Evolutionary conservation across 1,284 basidiomycete species (phyloP), one percentile per base, ranked within the genome.

Genomic region (Cutaneotrichosporon sp.): DNA sequence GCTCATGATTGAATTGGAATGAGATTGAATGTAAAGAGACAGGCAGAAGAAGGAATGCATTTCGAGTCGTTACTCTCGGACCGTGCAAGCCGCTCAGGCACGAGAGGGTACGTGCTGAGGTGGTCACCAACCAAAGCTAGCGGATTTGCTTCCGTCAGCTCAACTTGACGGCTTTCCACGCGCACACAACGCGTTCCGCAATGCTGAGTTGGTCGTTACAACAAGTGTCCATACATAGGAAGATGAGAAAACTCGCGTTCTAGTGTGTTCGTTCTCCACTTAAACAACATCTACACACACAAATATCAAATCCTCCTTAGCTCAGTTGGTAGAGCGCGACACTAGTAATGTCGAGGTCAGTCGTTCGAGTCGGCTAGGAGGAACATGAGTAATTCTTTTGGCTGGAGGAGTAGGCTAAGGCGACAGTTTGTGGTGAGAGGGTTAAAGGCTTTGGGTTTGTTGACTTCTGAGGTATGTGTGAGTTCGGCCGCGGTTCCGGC

Each of bases 281-380:
- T 51, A 11, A 18, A 30, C 14, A 22, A 8, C 11, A 30, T 21
- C 22, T 5, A 51, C 26, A 11, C 30, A 1, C 21, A 30, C 22
- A 30, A 21, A 30, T 22, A 51, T 51, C 22, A 3, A 9, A 21
- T 21, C 58, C 58, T 49, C 47, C 21, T 71, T 73, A 73, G 71
- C 72, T 72, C 72, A 73, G 72, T 53, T 71, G 71, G 72, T 73
- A 73, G 72, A 73, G 72, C 72, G 72, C 70, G 71, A 71, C 72
- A 72, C 72, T 72, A 73, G 70, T 72, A 73, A 58, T 47, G 56
- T 26, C 56, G 38, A 58, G 56, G 42, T 47, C 55, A 46, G 56
- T 58, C 56, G 56, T 58, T 47, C 56, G 38, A 58, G 56, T 58
- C 56, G 56, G 56, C 56, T 47, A 57, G 32, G 52, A 51, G 49